Evolutionary conservation across 2,329 filamentous ascomycete genomes (phyloP), one percentile per base, ranked within the genome.

Genomic region (Ophiosphaerella korrae): DNA sequence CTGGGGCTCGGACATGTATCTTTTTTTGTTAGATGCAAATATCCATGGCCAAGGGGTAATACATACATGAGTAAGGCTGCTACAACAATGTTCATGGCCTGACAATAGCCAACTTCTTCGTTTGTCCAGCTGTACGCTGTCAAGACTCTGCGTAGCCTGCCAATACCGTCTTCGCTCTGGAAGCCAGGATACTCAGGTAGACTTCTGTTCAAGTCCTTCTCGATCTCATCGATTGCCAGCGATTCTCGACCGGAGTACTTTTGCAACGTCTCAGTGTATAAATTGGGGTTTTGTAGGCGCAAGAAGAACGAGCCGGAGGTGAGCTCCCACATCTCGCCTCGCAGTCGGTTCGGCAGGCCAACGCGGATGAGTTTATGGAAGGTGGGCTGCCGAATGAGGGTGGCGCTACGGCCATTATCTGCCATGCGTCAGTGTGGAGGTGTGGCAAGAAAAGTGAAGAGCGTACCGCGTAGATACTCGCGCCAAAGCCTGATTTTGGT

Each of bases 51-150:
- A 33, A 41, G 37, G 51, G 60, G 57, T 42, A 34, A 58, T 44
- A 76, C 82, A 60, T 78, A 87, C 80, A 99, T 99, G 63, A 99
- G 82, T 50, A 99, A 79, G n/a, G 94, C 94, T 14, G 94, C 94
- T 47, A 97, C 93, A 31, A 99, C 94, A 63, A 99, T 99, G 74
- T 99, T 99, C 94, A 99, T 99, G 55, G 94, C 94, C 76, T 99
- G 94, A 74, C 94, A 99, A 75, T 99, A 99, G 60, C 94, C 94
- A 48, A 99, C 92, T 60, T 97, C 92, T 45, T 90, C 84, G 66
- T 99, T 94, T 42, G 88, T 90, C 94, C 94, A 99, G 76, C 92
- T 97, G 78, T 99, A 99, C 4, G 94, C 94, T 1, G 93, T 97
- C 48, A 99, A 81, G 33, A 99, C 94, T 50, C 93, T 84, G 52